Conservation (phyloP, 108 stramenopile species). For the Stephanodiscus triporus region DNA sequence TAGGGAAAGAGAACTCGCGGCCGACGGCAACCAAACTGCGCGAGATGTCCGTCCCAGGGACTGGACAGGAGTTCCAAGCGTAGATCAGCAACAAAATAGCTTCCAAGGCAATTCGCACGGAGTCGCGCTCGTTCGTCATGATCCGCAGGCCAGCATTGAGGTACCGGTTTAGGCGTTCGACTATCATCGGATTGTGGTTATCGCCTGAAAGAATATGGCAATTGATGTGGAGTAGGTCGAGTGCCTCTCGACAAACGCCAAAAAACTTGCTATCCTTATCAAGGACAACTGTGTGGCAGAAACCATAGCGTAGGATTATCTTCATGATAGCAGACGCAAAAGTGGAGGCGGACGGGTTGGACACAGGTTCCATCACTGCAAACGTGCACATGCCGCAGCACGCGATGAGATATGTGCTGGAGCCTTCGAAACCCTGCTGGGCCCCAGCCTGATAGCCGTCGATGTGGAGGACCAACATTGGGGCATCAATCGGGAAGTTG, state of each 20-base stretch:
- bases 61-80: too few species aligned
- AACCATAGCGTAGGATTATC: not conserved
- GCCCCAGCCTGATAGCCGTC: not conserved
- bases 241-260: constrained; percentile 1
- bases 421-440: not conserved
- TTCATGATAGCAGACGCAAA: not conserved
- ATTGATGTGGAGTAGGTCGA: constrained; percentile 1
- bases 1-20: too few species aligned
- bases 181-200: constrained; percentile 22
- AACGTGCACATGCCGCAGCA: constrained; percentile 12
- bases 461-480: not conserved
- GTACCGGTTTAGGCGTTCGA: constrained; percentile 21
- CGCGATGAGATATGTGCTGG: not conserved
- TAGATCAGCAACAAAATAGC: not conserved
- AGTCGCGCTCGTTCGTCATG: not conserved
- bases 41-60: too few species aligned
- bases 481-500: not conserved
- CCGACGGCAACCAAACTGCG: too few species aligned
- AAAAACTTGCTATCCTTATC: constrained; percentile 3
- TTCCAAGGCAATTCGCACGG: not conserved
- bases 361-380: not conserved
- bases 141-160: constrained; percentile 13
- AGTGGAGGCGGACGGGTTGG: not conserved
- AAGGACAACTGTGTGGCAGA: constrained; percentile 3
- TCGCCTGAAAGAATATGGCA: not conserved